Conservation (phyloP, 2,329 filamentous ascomycete species). For the Corniculantispora saksenae region DNA sequence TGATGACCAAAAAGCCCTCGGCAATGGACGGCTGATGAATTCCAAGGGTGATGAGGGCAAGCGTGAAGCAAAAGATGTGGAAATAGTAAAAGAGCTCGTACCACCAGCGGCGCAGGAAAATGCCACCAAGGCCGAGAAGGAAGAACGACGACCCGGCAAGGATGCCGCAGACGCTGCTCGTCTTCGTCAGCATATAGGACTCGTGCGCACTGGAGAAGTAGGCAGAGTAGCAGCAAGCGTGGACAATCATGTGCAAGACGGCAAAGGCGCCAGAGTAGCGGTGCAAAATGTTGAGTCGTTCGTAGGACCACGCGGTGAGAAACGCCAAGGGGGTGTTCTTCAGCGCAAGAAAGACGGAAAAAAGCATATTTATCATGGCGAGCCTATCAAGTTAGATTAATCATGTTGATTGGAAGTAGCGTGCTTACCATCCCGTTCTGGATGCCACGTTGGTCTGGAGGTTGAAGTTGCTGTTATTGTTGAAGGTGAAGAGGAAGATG, state of each 20-base stretch:
- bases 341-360: slow-evolving; percentile 56
- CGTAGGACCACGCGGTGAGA: slow-evolving; percentile 57
- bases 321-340: slow-evolving; percentile 60
- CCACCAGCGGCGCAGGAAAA: slow-evolving; percentile 45
- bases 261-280: slow-evolving; percentile 53
- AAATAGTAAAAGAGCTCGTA: slow-evolving; percentile 60
- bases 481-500: slow-evolving; percentile 34
- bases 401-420: too few relatives aligned
- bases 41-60: slow-evolving; percentile 48
- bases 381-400: slow-evolving; percentile 32
- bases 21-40: slow-evolving; percentile 53
- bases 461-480: slow-evolving; percentile 33
- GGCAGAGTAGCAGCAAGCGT: slow-evolving; percentile 45
- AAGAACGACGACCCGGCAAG: slow-evolving; percentile 49
- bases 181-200: slow-evolving; percentile 35
- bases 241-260: slow-evolving; percentile 47
- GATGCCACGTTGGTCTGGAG: slow-evolving; percentile 38
- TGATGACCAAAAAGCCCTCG: slow-evolving; percentile 44
- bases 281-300: slow-evolving; percentile 60
- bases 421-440: slow-evolving; percentile 40
- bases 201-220: slow-evolving; percentile 38
- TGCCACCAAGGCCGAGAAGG: slow-evolving; percentile 43
- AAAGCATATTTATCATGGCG: slow-evolving; percentile 46
- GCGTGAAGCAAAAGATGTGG: slow-evolving; percentile 51
- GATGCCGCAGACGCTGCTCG: slow-evolving; percentile 49